Conservation (phyloP, 441 rosid genomes). For the Geranium incanum region DNA sequence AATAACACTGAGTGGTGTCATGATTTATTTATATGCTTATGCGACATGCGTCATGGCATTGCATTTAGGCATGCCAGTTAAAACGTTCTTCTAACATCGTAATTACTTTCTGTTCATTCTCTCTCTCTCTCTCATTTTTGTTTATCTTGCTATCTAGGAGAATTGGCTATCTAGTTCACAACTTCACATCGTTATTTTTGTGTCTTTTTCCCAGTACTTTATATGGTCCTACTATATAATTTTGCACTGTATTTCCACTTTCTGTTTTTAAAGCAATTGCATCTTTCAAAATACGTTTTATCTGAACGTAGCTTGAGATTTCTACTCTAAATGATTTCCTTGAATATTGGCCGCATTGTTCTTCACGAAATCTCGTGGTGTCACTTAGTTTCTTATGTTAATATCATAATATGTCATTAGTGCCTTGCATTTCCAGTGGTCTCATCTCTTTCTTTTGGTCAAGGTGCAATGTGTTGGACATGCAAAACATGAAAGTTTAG, state of each 20-base stretch:
- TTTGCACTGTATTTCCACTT: neutral
- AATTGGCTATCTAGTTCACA: neutral
- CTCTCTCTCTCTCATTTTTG: constrained; percentile 5
- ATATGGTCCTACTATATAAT: neutral
- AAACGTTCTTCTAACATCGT: neutral
- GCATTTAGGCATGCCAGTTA: neutral
- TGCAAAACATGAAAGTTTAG: neutral
- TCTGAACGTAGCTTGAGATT: neutral
- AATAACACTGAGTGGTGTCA: neutral
- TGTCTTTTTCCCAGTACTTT: neutral
- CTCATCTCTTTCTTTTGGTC: neutral
- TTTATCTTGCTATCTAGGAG: neutral
- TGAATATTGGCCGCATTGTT: neutral
- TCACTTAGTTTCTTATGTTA: neutral
- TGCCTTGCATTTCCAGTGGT: neutral
- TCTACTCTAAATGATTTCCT: neutral
- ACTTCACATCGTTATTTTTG: neutral
- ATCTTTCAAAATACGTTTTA: neutral
- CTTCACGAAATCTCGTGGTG: neutral
- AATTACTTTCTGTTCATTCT: neutral
- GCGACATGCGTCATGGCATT: neutral
- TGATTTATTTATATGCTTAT: neutral
- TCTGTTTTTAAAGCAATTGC: too few relatives aligned
- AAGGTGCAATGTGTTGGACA: neutral
- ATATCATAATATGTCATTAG: neutral